These are phyloP conservation scores for Saksenaea vasiformis DNA, from an alignment of 371 early-diverging fungal genomes.

Conservation along the genomic window DNA sequence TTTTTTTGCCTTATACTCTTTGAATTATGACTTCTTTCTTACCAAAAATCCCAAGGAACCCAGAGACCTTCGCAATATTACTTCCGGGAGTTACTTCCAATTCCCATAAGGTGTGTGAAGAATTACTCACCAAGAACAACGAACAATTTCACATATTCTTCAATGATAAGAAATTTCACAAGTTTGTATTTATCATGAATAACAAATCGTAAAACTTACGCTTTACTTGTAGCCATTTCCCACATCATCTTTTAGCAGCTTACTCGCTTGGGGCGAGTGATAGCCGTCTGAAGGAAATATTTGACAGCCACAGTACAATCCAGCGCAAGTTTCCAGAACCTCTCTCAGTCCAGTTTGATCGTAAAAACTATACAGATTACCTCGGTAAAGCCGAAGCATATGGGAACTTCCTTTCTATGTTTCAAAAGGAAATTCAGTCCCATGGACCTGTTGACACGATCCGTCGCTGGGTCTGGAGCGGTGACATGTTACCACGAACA, in stretches of 20 bases:
- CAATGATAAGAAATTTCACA: slow-evolving; percentile 48
- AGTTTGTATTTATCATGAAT: too few species aligned
- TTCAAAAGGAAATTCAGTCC: slow-evolving; percentile 44
- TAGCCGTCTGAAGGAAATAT: slow-evolving; percentile 52
- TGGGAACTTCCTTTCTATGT: slow-evolving; percentile 47
- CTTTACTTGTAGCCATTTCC: slow-evolving; percentile 41
- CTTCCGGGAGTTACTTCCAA: slow-evolving; percentile 41
- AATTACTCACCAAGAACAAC: slow-evolving; percentile 39
- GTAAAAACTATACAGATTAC: slow-evolving; percentile 41
- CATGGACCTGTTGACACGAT: slow-evolving; percentile 49
- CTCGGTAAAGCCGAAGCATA: slow-evolving; percentile 49
- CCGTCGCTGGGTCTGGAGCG: slow-evolving; percentile 48
- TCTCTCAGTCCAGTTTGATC: slow-evolving; percentile 25
- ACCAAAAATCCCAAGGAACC: slow-evolving; percentile 15
- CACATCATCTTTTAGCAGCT: slow-evolving; percentile 58
- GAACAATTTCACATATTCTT: slow-evolving; percentile 44
- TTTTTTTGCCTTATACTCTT: not conserved
- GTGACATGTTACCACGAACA: slow-evolving; percentile 40
- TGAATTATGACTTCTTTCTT: slow-evolving; percentile 17
- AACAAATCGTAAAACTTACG: not conserved
- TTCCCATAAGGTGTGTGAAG: slow-evolving; percentile 28
- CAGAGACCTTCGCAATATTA: slow-evolving; percentile 18
- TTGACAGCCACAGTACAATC: slow-evolving; percentile 41
- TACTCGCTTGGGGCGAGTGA: slow-evolving; percentile 55
- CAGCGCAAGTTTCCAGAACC: slow-evolving; percentile 39